A percentile compares a stretch with the other conserved stretches of the same genome.
These are phyloP conservation scores for Kodamaea suecica DNA, from an alignment of 1,139 yeast species.

Conservation along the genomic window DNA sequence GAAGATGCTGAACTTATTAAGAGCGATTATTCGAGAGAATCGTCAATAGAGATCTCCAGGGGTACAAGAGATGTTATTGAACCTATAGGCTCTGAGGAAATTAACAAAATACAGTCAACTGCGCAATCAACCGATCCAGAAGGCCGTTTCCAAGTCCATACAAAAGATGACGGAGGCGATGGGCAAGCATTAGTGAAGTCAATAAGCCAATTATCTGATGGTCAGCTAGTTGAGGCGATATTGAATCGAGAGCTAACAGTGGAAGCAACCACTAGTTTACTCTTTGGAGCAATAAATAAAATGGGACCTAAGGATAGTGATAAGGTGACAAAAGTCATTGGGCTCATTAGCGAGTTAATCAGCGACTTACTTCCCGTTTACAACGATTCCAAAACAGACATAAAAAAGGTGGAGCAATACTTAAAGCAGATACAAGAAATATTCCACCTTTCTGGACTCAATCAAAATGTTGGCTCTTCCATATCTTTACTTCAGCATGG, in stretches of 20 bases:
- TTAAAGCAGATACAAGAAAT: constrained; percentile 11
- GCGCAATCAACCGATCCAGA: too few relatives aligned
- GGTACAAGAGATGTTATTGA: too few relatives aligned
- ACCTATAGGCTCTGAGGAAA: too few relatives aligned
- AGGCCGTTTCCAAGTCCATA: too few relatives aligned
- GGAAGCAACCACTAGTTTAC: constrained; percentile 1
- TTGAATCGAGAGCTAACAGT: constrained; percentile 4
- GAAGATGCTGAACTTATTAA: too few relatives aligned
- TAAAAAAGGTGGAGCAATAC: constrained; percentile 9
- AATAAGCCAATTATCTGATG: constrained; percentile 6
- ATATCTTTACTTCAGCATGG: too few relatives aligned
- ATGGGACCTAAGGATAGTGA: constrained; percentile 3
- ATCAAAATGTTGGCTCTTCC: too few relatives aligned
- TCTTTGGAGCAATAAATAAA: constrained; percentile 1
- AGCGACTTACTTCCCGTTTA: constrained; percentile 1
- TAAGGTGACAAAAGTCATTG: background rate
- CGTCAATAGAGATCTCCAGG: too few relatives aligned
- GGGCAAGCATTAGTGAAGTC: background rate
- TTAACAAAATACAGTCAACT: too few relatives aligned
- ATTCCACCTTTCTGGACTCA: constrained; percentile 2
- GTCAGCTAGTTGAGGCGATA: constrained; percentile 5
- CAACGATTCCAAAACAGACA: background rate
- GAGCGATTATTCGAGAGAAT: too few relatives aligned
- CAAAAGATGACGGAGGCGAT: too few relatives aligned
- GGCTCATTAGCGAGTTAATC: constrained; percentile 1